Evolutionary conservation across 225 moss, liverwort and hornwort genomes (phyloP).

Genomic region (Asterella californica): DNA sequence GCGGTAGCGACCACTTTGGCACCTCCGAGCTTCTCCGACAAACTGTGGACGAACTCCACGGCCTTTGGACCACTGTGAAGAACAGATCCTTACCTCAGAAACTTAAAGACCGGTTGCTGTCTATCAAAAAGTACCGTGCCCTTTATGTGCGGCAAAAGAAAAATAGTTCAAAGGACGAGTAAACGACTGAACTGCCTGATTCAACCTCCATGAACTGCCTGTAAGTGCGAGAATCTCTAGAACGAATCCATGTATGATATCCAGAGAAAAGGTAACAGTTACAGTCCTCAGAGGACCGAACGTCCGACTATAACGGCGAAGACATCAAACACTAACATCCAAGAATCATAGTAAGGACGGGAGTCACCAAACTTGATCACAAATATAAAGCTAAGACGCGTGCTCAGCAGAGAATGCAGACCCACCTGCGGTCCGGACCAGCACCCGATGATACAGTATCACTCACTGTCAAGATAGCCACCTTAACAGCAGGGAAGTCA

Average conservation of each 20-base stretch:
- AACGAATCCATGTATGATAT: neutral
- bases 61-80: constrained; percentile 80
- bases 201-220: neutral
- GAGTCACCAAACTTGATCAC: neutral
- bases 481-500: constrained; percentile 39
- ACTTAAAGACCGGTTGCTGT: neutral
- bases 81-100: neutral
- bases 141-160: neutral
- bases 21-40: constrained; percentile 83
- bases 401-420: neutral
- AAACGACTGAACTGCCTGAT: neutral
- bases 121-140: neutral
- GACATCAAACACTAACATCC: neutral
- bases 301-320: neutral
- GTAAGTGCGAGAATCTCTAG: neutral
- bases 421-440: constrained; percentile 88
- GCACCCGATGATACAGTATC: constrained; percentile 83
- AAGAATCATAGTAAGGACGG: neutral
- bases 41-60: constrained; percentile 65
- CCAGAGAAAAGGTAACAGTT: neutral
- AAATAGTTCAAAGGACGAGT: neutral
- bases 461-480: constrained; percentile 93
- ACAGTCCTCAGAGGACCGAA: neutral
- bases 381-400: neutral
- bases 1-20: constrained; percentile 77